Conservation (phyloP, 148 eudicot genomes). For the Gaultheria prostrata region DNA sequence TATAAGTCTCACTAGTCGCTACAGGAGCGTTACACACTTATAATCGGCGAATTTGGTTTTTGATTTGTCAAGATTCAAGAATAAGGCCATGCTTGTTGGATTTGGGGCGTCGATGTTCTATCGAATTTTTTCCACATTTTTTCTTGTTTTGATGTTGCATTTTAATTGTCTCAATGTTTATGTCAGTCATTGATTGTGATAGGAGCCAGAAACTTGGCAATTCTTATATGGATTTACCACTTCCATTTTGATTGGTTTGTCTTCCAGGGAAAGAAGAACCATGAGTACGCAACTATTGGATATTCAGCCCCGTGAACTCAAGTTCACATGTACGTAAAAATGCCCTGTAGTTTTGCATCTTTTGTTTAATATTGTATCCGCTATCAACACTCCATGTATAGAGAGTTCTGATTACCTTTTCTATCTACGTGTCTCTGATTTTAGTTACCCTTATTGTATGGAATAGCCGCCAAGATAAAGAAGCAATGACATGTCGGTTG, state of each 20-base stretch:
- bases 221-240: background rate
- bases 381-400: background rate
- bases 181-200: background rate
- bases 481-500: background rate
- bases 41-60: background rate
- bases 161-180: background rate
- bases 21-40: background rate
- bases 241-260: constrained; percentile 17
- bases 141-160: background rate
- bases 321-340: constrained; percentile 53
- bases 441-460: background rate
- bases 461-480: background rate
- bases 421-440: background rate
- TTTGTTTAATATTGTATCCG: background rate
- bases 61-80: constrained; percentile 3
- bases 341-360: background rate
- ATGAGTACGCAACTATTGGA: constrained; percentile 56
- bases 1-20: background rate
- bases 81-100: background rate
- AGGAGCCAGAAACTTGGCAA: background rate
- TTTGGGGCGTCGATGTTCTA: background rate
- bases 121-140: background rate
- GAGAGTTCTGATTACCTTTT: constrained; percentile 1
- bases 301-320: constrained; percentile 62
- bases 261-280: constrained; percentile 17